phyloP scores from a whole-genome alignment of 202 grass and related monocot species.

The Musa balbisiana region DNA sequence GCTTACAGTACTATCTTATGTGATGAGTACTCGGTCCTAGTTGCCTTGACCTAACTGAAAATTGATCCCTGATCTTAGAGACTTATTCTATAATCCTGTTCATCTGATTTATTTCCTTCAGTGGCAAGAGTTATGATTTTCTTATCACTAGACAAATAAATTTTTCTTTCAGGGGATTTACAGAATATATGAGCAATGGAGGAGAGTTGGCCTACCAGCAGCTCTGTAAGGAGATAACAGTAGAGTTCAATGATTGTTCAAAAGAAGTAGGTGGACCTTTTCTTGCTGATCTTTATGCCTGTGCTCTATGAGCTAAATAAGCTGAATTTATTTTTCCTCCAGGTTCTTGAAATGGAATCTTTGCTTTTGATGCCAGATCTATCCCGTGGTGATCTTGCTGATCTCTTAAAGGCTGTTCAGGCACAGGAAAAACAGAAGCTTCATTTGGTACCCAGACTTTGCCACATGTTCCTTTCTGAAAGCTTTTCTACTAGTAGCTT shows the following conservation, averaged over 20 bases:
- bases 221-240: conserved; percentile 58
- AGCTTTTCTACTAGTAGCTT: not conserved
- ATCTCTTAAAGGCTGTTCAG: conserved; percentile 73
- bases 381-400: conserved; percentile 63
- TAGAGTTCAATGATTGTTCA: conserved; percentile 90
- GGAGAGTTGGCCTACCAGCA: conserved; percentile 71
- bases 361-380: conserved; percentile 53
- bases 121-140: not conserved
- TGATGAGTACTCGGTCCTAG: not conserved
- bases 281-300: not conserved
- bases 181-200: conserved; percentile 76
- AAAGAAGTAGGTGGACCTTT: conserved; percentile 49
- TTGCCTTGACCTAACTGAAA: not conserved
- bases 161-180: conserved; percentile 49
- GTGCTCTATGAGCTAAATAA: conserved; percentile 1
- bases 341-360: conserved; percentile 85
- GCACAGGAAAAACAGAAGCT: conserved; percentile 81
- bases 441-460: conserved; percentile 53
- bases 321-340: conserved; percentile 18
- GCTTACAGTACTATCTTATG: not conserved
- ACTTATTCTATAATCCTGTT: not conserved
- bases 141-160: conserved; percentile 3
- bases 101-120: not conserved
- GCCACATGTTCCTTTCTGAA: conserved; percentile 2
- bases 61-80: not conserved